Percentiles rank a stretch among this genome's conserved stretches.
Evolutionary conservation across 163 green algal genomes (phyloP).

Genomic region (Chlorella variabilis): DNA sequence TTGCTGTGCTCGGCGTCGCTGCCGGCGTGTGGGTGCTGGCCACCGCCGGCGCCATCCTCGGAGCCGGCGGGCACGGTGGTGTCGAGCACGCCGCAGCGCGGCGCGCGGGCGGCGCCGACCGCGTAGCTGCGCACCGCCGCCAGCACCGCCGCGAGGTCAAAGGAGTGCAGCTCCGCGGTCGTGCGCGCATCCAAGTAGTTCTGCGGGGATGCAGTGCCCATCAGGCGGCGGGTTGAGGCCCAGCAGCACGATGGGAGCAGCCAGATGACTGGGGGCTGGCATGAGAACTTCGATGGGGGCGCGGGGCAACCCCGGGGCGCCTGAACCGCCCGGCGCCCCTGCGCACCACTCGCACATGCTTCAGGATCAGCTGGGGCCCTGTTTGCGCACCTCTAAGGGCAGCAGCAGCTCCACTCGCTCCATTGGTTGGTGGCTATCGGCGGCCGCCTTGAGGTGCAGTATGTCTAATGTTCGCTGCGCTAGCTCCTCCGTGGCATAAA

Average conservation of each 20-base stretch:
- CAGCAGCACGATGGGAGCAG: no score
- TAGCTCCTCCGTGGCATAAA: neutral
- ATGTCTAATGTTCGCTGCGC: neutral
- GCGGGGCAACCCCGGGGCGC: no score
- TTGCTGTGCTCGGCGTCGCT: neutral
- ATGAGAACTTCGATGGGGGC: no score
- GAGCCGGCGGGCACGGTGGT: neutral
- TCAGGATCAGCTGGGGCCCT: no score
- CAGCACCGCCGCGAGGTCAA: neutral
- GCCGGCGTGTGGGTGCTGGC: neutral
- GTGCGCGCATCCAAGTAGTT: constrained; percentile 10
- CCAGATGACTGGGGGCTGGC: no score
- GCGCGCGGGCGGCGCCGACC: neutral
- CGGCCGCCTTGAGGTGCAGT: neutral
- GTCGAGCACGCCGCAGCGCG: neutral
- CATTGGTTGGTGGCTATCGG: neutral
- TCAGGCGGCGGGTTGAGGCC: neutral
- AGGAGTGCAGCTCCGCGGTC: neutral
- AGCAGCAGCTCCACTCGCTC: neutral
- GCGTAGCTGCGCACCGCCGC: constrained; percentile 6
- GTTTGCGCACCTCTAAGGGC: neutral
- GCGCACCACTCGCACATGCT: no score
- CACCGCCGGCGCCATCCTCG: neutral
- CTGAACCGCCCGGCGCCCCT: no score
- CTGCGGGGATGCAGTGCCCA: neutral